These are phyloP conservation scores for Aspergillus transmontanensis DNA, from an alignment of 2,329 filamentous ascomycete genomes.

Conservation along the genomic window DNA sequence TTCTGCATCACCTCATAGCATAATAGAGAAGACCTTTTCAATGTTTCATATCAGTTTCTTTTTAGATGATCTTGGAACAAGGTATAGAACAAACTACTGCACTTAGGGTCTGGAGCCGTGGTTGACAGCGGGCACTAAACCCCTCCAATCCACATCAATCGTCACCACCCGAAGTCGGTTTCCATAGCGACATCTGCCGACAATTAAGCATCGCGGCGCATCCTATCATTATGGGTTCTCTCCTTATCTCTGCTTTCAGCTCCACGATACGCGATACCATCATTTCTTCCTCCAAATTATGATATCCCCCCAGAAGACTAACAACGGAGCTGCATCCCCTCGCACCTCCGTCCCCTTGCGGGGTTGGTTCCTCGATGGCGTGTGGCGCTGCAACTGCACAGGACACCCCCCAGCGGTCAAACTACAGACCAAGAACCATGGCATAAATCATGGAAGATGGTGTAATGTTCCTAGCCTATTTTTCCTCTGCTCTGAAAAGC, in stretches of 20 bases:
- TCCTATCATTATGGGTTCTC: neutral
- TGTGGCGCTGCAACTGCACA: conserved; percentile 60
- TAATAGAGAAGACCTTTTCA: neutral
- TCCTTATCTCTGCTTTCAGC: neutral
- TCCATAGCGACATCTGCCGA: conserved; percentile 23
- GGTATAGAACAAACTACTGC: neutral
- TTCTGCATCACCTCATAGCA: neutral
- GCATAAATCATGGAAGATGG: conserved; percentile 58
- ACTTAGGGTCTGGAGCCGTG: neutral
- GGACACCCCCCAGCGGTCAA: conserved; percentile 56
- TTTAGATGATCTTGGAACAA: neutral
- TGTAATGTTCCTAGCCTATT: conserved; percentile 38
- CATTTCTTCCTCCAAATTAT: conserved; percentile 15
- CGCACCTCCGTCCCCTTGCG: conserved; percentile 27
- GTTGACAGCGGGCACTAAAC: conserved; percentile 7
- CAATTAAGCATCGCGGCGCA: neutral
- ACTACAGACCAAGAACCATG: conserved; percentile 60
- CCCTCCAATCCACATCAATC: conserved; percentile 2
- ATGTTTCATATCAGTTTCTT: neutral
- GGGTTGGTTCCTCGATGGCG: conserved; percentile 46
- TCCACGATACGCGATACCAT: neutral
- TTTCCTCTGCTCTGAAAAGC: neutral
- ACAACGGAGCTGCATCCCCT: conserved; percentile 18
- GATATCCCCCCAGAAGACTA: conserved; percentile 26
- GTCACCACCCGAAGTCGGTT: conserved; percentile 15